Conservation (phyloP, 2,329 filamentous ascomycete species). For the Nemania diffusa region DNA sequence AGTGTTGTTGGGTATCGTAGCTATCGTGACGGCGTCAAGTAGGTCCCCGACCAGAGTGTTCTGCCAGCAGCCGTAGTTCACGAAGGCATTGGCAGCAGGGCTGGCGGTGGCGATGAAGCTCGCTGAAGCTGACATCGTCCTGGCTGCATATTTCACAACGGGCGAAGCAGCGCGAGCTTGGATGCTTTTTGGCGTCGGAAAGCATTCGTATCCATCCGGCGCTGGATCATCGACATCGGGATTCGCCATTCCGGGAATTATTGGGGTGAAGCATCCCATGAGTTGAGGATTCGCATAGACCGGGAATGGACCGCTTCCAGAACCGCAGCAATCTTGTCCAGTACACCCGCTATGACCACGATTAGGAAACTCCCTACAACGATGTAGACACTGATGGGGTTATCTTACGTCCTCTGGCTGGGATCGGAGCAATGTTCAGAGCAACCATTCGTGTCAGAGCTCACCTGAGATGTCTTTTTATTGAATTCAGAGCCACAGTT, state of each 20-base stretch:
- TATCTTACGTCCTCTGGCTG: conserved; percentile 10
- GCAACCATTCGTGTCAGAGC: conserved; percentile 2
- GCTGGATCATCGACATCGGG: conserved; percentile 10
- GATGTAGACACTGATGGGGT: not conserved
- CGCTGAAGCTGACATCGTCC: conserved; percentile 31
- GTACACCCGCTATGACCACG: conserved; percentile 40
- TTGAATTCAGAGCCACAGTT: conserved; percentile 32
- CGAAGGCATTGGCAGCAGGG: conserved; percentile 17
- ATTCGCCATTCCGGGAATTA: conserved; percentile 43
- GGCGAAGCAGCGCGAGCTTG: conserved; percentile 5
- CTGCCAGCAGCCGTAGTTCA: conserved; percentile 37
- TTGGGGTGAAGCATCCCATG: conserved; percentile 57
- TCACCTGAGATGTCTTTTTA: conserved; percentile 2
- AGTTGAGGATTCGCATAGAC: conserved; percentile 62
- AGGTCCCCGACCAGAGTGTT: conserved; percentile 9
- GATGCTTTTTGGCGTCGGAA: conserved; percentile 34
- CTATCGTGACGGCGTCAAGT: not conserved
- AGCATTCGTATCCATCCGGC: conserved; percentile 39
- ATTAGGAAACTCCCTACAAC: not conserved
- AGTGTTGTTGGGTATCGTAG: not conserved
- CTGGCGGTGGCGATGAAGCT: conserved; percentile 37
- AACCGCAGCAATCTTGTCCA: conserved; percentile 42
- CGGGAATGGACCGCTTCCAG: conserved; percentile 52
- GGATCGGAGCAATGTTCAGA: conserved; percentile 11
- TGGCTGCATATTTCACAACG: conserved; percentile 8